Evolutionary conservation across 495 filamentous ascomycete species (phyloP), one percentile per base, ranked within the genome.

Genomic region (Apodospora peruviana): DNA sequence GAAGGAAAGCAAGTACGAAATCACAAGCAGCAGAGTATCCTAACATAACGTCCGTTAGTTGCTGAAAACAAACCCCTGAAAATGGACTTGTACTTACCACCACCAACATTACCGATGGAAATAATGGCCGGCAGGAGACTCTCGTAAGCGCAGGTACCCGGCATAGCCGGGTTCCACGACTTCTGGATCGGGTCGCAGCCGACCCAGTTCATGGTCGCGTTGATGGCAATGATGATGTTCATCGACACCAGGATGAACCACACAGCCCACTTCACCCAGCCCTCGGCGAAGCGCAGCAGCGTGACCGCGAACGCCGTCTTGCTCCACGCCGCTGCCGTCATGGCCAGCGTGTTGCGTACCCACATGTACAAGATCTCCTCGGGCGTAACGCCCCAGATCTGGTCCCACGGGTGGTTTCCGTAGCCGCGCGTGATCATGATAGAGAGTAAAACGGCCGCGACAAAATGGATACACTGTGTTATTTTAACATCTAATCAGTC

Each of bases 181-280:
- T 63, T 62, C 2, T 52, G 20, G 19, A 62, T 25, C 3, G 69
- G 70, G 16, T 47, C 21, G 45, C 70, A 73, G 14, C 56, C 51
- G 0, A 70, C 35, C 45, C 61, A 74, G 2, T 49, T 55, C 34
- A 71, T 60, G 7, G 67, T 56, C n/a, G 63, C 64, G 36, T 51
- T 62, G n/a, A 69, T 36, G 18, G 53, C 60, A 20, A 62, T 55
- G 44, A 58, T 40, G 8, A 66, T 24, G 52, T 72, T 72, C 24
- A 74, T 55, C 35, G 41, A 55, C 10, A 58, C 35, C 36, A 66
- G 66, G 39, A 69, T 45, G 42, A 66, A 47, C 62, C 57, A 57
- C n/a, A 60, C 4, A 21, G 43, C 39, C 16, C 12, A 22, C 20
- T 39, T 51, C 11, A 50, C 40, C 47, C 40, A 45, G 4, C 47